Evolutionary conservation across 768 basidiomycete genomes (phyloP).

Genomic region (Boletus bicolor): DNA sequence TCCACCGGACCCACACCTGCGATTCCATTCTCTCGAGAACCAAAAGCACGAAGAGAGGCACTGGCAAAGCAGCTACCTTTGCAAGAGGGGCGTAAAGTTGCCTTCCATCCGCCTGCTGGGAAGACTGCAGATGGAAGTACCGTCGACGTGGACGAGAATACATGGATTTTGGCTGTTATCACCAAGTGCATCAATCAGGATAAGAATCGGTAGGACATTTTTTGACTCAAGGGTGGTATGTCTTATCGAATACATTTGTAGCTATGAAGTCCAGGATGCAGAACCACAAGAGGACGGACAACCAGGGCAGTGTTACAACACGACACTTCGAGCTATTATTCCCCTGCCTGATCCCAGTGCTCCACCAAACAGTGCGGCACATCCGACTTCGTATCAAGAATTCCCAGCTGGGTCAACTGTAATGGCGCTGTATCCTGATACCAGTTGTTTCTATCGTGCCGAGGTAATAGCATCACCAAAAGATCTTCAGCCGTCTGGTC

Average conservation of each 20-base stretch:
- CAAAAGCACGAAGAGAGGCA: constrained; percentile 63
- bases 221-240: background rate
- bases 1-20: constrained; percentile 56
- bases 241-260: constrained; percentile 25
- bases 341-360: constrained; percentile 76
- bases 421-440: constrained; percentile 88
- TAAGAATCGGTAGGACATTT: constrained; percentile 54
- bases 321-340: constrained; percentile 68
- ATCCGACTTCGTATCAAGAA: constrained; percentile 67
- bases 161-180: constrained; percentile 80
- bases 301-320: constrained; percentile 66
- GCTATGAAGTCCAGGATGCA: constrained; percentile 84
- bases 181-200: constrained; percentile 68
- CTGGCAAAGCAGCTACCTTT: constrained; percentile 62
- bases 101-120: constrained; percentile 67
- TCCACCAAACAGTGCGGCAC: constrained; percentile 52
- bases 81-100: constrained; percentile 73
- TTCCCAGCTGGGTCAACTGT: constrained; percentile 72
- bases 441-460: constrained; percentile 87
- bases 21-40: constrained; percentile 57
- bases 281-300: constrained; percentile 81
- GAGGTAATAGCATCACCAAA: constrained; percentile 72
- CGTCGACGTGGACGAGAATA: constrained; percentile 46
- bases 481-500: constrained; percentile 35
- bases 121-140: constrained; percentile 50